These are phyloP conservation scores for Cordia subcordata DNA, from an alignment of 257 asterid species.

Conservation along the genomic window DNA sequence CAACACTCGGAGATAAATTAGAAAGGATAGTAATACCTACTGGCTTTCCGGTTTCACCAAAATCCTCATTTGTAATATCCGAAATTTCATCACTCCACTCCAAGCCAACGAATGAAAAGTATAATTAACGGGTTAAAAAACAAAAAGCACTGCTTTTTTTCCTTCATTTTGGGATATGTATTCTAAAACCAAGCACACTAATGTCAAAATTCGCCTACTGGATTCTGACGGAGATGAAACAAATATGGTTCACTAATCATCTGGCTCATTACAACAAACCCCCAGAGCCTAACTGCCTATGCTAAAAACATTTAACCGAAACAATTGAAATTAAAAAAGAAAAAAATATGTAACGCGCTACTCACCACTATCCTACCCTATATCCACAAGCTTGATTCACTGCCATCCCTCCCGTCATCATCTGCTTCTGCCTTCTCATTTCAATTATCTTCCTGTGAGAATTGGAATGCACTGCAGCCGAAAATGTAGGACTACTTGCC, in stretches of 20 bases:
- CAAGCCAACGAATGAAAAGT: too few relatives aligned
- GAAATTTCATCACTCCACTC: too few relatives aligned
- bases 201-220: slow-evolving; percentile 27
- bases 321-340: slow-evolving; percentile 7
- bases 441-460: slow-evolving; percentile 82
- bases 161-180: slow-evolving; percentile 9
- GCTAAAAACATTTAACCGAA: slow-evolving; percentile 16
- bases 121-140: background rate
- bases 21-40: too few relatives aligned
- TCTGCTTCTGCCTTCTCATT: slow-evolving; percentile 73
- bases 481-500: slow-evolving; percentile 71
- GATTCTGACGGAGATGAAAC: slow-evolving; percentile 27
- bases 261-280: slow-evolving; percentile 29
- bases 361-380: slow-evolving; percentile 44
- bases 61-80: too few relatives aligned
- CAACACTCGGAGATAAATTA: too few relatives aligned
- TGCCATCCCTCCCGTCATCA: slow-evolving; percentile 22
- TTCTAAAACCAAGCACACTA: slow-evolving; percentile 23
- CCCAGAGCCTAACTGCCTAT: slow-evolving; percentile 36
- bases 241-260: slow-evolving; percentile 25
- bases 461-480: slow-evolving; percentile 57
- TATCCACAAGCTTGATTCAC: slow-evolving; percentile 48
- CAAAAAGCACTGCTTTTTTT: slow-evolving; percentile 18
- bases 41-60: too few relatives aligned
- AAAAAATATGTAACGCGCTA: slow-evolving; percentile 28